Evolutionary conservation across 768 basidiomycete genomes (phyloP).

Genomic region (Psilocybe cyanescens): DNA sequence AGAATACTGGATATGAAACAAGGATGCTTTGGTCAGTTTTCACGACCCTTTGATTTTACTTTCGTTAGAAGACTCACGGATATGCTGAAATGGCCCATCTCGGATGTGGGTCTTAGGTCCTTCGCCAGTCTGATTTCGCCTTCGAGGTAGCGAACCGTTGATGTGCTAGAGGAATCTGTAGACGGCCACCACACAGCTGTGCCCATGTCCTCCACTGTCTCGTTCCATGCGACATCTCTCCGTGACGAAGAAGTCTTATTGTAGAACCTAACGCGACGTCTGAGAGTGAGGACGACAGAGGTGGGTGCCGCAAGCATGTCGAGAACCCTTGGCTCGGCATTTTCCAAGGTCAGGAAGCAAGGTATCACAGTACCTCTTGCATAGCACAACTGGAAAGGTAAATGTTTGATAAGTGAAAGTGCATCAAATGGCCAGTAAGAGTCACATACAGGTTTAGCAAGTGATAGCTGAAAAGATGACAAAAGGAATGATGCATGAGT

Average conservation of each 20-base stretch:
- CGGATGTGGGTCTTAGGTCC: slow-evolving; percentile 52
- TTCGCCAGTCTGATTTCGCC: slow-evolving; percentile 57
- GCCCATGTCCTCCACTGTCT: slow-evolving; percentile 46
- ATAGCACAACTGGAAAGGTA: slow-evolving; percentile 41
- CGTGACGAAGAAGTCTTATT: slow-evolving; percentile 38
- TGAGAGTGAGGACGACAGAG: slow-evolving; percentile 40
- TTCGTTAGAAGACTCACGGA: slow-evolving; percentile 36
- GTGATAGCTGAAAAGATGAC: slow-evolving; percentile 37
- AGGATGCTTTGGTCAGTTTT: slow-evolving; percentile 7
- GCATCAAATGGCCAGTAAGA: not conserved
- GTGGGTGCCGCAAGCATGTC: slow-evolving; percentile 46
- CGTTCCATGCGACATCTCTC: slow-evolving; percentile 47
- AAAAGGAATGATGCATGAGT: not conserved
- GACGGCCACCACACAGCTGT: slow-evolving; percentile 55
- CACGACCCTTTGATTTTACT: not conserved
- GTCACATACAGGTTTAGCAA: slow-evolving; percentile 48
- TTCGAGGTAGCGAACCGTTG: slow-evolving; percentile 45
- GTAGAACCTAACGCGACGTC: slow-evolving; percentile 46
- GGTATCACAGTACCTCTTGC: slow-evolving; percentile 54
- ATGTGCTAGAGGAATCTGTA: slow-evolving; percentile 28
- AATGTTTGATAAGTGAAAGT: slow-evolving; percentile 12
- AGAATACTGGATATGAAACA: slow-evolving; percentile 40
- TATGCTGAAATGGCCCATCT: slow-evolving; percentile 55
- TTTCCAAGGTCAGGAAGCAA: slow-evolving; percentile 46
- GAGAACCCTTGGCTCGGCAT: slow-evolving; percentile 39